Evolutionary conservation across 257 asterid species (phyloP), one percentile per base, ranked within the genome.

Genomic region (Thymus quinquecostatus): DNA sequence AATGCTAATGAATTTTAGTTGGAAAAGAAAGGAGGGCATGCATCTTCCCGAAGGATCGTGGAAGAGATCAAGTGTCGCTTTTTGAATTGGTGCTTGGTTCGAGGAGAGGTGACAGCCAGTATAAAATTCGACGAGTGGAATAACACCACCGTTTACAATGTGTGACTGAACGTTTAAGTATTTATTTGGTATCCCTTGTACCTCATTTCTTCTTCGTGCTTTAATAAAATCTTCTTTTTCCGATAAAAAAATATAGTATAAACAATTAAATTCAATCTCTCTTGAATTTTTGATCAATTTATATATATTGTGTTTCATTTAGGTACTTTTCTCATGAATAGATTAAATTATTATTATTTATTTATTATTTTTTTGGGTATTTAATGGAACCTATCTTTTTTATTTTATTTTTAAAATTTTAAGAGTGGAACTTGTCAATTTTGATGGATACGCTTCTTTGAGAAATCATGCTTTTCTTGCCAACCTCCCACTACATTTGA

Each of bases 401-500:
- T 21, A 21, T 21, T 21, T 21, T 21, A 21, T 21, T 21, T 21
- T 21, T 21, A 21, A 21, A 21, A 21, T 21, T 21, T 21, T 21
- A 21, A 21, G 21, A 21, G 21, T 2, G 34, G 40, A 10, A 30
- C 4, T 40, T 30, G 62, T 30, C 40, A 30, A 56, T 56, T 29
- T 9, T 8, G 36, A 55, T 55, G n/a, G 6, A 2, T 55, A 1
- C 36, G 28, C 28, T 10, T 56, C n/a, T 64, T 64, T 2, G 43
- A 13, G 61, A 13, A 61, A 34, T 62, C 63, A 72, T 72, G 70
- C 36, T 49, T 65, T 77, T 71, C 77, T 29, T 8, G 70, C 71
- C 36, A 34, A 34, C 38, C 38, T 34, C 38, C 38, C 38, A 38
- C 69, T 61, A 48, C 48, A 66, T 43, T 27, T 56, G 60, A 47